A percentile compares a stretch with the other conserved stretches of the same genome.
These are phyloP conservation scores for Cylindrotheca fusiformis DNA, from an alignment of 108 stramenopile species.

Conservation along the genomic window DNA sequence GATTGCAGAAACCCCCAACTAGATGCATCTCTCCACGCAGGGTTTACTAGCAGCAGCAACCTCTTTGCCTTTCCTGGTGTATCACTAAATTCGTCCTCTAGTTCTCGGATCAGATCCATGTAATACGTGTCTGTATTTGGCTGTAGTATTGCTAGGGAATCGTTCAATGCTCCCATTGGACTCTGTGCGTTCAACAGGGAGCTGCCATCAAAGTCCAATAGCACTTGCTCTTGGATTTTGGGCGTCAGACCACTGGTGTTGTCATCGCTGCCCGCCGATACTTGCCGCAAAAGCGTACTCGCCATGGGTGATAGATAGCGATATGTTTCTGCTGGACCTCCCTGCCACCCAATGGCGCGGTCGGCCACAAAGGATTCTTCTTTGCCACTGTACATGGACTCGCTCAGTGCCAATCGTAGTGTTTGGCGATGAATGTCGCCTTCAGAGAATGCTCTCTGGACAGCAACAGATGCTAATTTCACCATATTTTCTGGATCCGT, in stretches of 20 bases:
- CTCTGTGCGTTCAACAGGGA: constrained; percentile 20
- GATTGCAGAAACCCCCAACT: constrained; percentile 28
- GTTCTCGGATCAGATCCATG: constrained; percentile 12
- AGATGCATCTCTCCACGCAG: constrained; percentile 29
- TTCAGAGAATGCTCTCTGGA: constrained; percentile 1
- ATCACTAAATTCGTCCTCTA: constrained; percentile 33
- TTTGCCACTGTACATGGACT: constrained; percentile 27
- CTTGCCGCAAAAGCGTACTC: constrained; percentile 3
- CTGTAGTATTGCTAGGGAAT: constrained; percentile 23
- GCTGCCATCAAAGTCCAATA: constrained; percentile 31
- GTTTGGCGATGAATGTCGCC: constrained; percentile 17
- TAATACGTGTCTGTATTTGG: constrained; percentile 15
- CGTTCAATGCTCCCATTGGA: constrained; percentile 22
- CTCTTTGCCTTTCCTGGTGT: constrained; percentile 25
- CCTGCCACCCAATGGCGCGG: constrained; percentile 39
- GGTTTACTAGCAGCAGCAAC: constrained; percentile 27
- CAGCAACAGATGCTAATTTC: background rate
- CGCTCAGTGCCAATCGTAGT: constrained; percentile 25
- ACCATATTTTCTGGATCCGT: background rate
- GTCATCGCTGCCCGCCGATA: constrained; percentile 7
- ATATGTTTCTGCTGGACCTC: constrained; percentile 30
- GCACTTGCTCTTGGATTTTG: constrained; percentile 24
- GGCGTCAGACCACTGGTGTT: background rate
- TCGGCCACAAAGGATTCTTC: constrained; percentile 29
- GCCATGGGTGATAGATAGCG: constrained; percentile 29